Evolutionary conservation across 2,329 filamentous ascomycete species (phyloP).

Genomic region (Pseudodiploospora longispora): DNA sequence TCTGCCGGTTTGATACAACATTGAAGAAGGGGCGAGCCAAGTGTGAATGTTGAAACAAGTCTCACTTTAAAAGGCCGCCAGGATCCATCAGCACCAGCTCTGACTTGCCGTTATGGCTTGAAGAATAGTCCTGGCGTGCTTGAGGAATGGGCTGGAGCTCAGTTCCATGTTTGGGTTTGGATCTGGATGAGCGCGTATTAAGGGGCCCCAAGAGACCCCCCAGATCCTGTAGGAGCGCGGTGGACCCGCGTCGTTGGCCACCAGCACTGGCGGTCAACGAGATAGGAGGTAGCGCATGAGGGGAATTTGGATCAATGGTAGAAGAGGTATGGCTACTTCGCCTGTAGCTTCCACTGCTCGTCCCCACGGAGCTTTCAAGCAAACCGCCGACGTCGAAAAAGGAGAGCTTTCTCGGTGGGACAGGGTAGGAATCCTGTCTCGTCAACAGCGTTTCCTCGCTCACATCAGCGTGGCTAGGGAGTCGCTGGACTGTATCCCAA

Average conservation of each 20-base stretch:
- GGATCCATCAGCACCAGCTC: slow-evolving; percentile 29
- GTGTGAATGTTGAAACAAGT: not conserved
- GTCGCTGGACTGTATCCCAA: slow-evolving; percentile 31
- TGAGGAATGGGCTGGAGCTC: slow-evolving; percentile 41
- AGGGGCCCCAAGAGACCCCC: slow-evolving; percentile 43
- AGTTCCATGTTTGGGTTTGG: slow-evolving; percentile 27
- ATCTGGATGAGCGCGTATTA: slow-evolving; percentile 22
- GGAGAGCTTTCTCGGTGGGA: slow-evolving; percentile 44
- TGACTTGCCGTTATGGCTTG: slow-evolving; percentile 21
- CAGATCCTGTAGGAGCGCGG: slow-evolving; percentile 50
- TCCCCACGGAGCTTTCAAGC: slow-evolving; percentile 40
- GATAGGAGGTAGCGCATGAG: slow-evolving; percentile 30
- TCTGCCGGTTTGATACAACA: not conserved
- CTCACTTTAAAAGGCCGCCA: slow-evolving; percentile 31
- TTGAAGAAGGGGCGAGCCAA: too few relatives aligned
- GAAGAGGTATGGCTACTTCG: slow-evolving; percentile 35
- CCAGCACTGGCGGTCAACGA: slow-evolving; percentile 35
- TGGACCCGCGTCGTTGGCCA: slow-evolving; percentile 46
- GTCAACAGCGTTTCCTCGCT: slow-evolving; percentile 37
- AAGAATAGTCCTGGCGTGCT: slow-evolving; percentile 25
- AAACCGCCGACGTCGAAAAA: slow-evolving; percentile 83
- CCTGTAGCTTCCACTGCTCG: slow-evolving; percentile 24
- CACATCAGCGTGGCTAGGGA: slow-evolving; percentile 26
- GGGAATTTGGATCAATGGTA: slow-evolving; percentile 29
- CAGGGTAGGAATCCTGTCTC: slow-evolving; percentile 4